These are phyloP conservation scores for Leccinum solheimii DNA, from an alignment of 1,284 basidiomycete species.

Conservation along the genomic window DNA sequence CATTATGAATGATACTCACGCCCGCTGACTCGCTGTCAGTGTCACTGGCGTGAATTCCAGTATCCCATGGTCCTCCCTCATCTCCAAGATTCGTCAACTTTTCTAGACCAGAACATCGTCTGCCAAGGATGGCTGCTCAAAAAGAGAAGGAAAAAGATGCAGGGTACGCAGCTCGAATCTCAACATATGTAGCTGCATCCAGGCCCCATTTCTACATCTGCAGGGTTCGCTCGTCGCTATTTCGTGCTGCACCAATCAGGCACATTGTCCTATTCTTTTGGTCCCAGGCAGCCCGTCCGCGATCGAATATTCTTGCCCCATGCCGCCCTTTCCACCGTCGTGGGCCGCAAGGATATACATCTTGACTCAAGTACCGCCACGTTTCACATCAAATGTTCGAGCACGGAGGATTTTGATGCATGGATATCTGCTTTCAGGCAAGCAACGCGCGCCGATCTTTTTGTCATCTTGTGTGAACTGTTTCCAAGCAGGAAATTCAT, in stretches of 20 bases:
- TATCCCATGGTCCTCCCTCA: slow-evolving; percentile 4
- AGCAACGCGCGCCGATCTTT: slow-evolving; percentile 14
- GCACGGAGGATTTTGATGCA: slow-evolving; percentile 63
- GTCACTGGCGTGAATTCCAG: slow-evolving; percentile 2
- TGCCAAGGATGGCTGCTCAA: slow-evolving; percentile 78
- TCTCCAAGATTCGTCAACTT: slow-evolving; percentile 3
- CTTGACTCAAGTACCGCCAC: slow-evolving; percentile 75
- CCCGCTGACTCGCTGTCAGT: slow-evolving; percentile 2
- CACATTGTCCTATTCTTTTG: slow-evolving; percentile 72
- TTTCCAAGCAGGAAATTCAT: slow-evolving; percentile 54
- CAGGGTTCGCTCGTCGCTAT: slow-evolving; percentile 83
- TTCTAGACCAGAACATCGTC: slow-evolving; percentile 38
- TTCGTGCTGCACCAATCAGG: slow-evolving; percentile 69
- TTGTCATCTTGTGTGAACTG: slow-evolving; percentile 12
- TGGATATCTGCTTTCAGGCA: slow-evolving; percentile 78
- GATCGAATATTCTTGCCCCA: slow-evolving; percentile 68
- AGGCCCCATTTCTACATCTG: slow-evolving; percentile 6
- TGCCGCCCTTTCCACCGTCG: slow-evolving; percentile 72
- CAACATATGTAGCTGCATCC: slow-evolving; percentile 2
- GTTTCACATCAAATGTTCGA: slow-evolving; percentile 78
- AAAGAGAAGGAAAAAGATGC: slow-evolving; percentile 82
- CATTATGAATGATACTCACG: neutral
- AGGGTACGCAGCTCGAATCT: slow-evolving; percentile 49
- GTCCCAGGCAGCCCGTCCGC: slow-evolving; percentile 66
- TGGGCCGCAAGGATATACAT: slow-evolving; percentile 71